Evolutionary conservation across 2,329 filamentous ascomycete genomes (phyloP), one percentile per base, ranked within the genome.

Genomic region (Trematosphaeria pertusa): DNA sequence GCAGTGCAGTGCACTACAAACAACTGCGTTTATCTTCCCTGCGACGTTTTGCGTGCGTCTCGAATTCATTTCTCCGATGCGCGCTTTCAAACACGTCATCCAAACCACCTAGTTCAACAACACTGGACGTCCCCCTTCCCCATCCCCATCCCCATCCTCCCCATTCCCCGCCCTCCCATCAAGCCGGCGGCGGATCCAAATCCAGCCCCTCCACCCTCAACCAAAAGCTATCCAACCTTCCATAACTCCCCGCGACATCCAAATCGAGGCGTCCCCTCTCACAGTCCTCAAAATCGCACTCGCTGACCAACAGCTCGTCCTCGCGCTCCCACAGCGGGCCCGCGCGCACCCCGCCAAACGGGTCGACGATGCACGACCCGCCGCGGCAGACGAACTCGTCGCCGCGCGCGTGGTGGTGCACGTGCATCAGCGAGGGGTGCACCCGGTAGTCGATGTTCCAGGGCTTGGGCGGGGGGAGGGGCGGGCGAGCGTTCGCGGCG

Each of bases 221-320:
- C 54, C 78, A 78, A 63, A 87, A 87, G 12, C 81, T 76, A 65
- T 87, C 86, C 52, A 81, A 88, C 67, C 91, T 81, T 2, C 90
- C 92, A 71, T 96, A 96, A 65, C 87, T 91, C 0, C 92, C 92
- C 2, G 85, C 90, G 28, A 89, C 85, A 75, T 96, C 92, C 36
- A 96, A 70, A 69, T 96, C 91, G 55, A 96, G 69, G 41, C 90
- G 78, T 0, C 91, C 92, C 8, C 89, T 80, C 56, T 91, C 83
- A 60, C 92, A 96, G 57, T 96, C 91, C 37, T 95, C 88, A 62
- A 97, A 87, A 64, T 97, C 91, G 3, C 92, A 86, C 54, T 94
- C 89, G 0, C 83, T 79, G 24, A 82, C 82, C 40, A 91, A 73
- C 21, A 96, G 69, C 0, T 83, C 78, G 44, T 87, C 75, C 43